Conservation (phyloP, 2,329 filamentous ascomycete species). For the Bertia moriformis region DNA sequence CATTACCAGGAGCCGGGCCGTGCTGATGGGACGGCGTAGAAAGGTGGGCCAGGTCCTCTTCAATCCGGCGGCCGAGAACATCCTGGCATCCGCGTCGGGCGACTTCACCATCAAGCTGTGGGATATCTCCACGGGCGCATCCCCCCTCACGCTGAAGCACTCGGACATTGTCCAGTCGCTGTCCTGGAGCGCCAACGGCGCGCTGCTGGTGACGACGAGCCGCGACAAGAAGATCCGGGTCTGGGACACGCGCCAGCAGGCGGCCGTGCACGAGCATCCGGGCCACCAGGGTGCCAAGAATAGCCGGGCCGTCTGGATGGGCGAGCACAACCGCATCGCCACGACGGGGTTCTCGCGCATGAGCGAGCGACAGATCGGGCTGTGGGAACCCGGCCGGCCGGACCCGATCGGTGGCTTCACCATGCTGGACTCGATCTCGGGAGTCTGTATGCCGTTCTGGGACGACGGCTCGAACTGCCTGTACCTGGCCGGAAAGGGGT, state of each 20-base stretch:
- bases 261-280: conserved; percentile 65
- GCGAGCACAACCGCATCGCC: conserved; percentile 87
- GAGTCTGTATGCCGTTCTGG: conserved; percentile 99
- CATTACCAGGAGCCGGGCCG: background rate
- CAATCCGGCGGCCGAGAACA: conserved; percentile 89
- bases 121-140: conserved; percentile 71
- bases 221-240: conserved; percentile 96
- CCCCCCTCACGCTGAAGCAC: conserved; percentile 67
- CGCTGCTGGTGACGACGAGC: conserved; percentile 77
- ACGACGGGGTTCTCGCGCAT: conserved; percentile 96
- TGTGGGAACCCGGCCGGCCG: conserved; percentile 81
- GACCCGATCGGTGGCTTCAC: conserved; percentile 84
- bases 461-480: conserved; percentile 87
- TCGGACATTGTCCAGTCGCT: conserved; percentile 87
- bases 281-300: conserved; percentile 94
- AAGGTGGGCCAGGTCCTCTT: conserved; percentile 97
- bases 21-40: conserved; percentile 29
- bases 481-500: conserved; percentile 95
- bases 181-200: conserved; percentile 85
- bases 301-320: conserved; percentile 91
- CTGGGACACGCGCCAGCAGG: conserved; percentile 93
- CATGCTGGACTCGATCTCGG: conserved; percentile 85
- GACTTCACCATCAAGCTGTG: conserved; percentile 92
- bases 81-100: conserved; percentile 86
- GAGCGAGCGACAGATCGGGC: conserved; percentile 89